Base-by-base conservation (phyloP, 2,329 filamentous ascomycete species). In the Fusarium redolens region DNA sequence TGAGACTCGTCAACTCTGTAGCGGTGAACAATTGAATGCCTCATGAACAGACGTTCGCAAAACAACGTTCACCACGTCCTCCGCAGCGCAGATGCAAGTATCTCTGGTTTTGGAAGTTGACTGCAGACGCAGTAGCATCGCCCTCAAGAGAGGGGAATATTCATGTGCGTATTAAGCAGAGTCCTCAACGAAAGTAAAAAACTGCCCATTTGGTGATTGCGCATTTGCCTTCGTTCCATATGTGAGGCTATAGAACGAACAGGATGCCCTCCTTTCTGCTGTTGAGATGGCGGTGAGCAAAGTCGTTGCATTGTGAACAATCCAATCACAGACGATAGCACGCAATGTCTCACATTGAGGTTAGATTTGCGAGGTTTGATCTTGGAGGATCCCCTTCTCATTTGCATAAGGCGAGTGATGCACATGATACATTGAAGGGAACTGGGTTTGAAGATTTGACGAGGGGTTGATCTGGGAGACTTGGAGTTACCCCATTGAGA, bases 271-370 rank as follows among this genome's bases (percentile, higher is more conserved):
- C 61, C 66, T 63, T 51, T 61, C 48, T 44, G 54, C 44, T 61
- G 59, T 69, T 69, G 65, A 72, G 69, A 50, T 62, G 65, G 71
- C 71, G 71, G 71, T 73, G 71, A 73, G 68, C 52, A 48, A 43
- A 38, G 38, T 44, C n/a, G 31, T 45, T 62, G 61, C 65, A 44
- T 51, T 57, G 40, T 55, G 33, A 41, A 35, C 30, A 62, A 54
- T 41, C 60, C 55, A 71, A 50, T 47, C 52, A 66, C 56, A 58
- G 41, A 59, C 40, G 18, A 56, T 31, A 61, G 38, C 14, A 51
- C 71, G 67, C 48, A 56, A 65, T 74, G 67, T 72, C 67, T 73
- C 71, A 73, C 41, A 61, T 44, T 28, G 40, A 59, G 41, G 47
- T 41, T 44, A 44, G 47, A 40, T 54, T 54, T 69, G 50, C 50